Conservation (phyloP, 352 stramenopile species). For the Pythium myriotylum region DNA sequence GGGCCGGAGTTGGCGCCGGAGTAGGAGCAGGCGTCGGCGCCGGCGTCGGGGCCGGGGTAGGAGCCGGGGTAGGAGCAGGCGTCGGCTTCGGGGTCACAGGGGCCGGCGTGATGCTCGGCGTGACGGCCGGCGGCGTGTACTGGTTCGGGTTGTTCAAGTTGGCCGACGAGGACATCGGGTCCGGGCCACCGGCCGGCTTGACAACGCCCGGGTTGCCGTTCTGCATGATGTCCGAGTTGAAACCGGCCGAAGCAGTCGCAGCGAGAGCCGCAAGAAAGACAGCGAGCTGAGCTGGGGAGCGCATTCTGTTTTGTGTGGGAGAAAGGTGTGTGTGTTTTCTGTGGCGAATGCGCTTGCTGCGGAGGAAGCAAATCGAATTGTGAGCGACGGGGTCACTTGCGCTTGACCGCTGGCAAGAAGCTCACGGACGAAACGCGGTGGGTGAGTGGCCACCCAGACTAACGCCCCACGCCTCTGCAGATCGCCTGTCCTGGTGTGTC, state of each 20-base stretch:
- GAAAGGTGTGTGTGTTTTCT: constrained; percentile 2
- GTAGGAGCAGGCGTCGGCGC: neutral
- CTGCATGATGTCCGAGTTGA: constrained; percentile 21
- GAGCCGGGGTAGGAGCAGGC: neutral
- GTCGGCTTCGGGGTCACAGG: constrained; percentile 7
- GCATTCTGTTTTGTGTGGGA: constrained; percentile 19
- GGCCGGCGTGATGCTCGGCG: neutral
- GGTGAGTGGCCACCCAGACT: neutral
- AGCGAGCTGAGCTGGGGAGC: constrained; percentile 23
- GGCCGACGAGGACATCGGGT: constrained; percentile 3
- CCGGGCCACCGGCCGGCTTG: constrained; percentile 5
- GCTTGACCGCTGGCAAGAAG: neutral
- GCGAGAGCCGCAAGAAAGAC: constrained; percentile 16
- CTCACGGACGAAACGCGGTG: constrained; percentile 1
- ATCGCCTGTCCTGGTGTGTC: neutral
- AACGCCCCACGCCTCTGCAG: neutral
- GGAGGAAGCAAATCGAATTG: constrained; percentile 37
- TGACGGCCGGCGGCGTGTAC: constrained; percentile 4
- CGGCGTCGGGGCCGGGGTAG: neutral
- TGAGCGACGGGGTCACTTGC: constrained; percentile 12
- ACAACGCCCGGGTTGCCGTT: constrained; percentile 20
- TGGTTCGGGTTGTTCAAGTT: constrained; percentile 19
- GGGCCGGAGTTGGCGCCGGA: neutral
- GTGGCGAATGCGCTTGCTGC: constrained; percentile 15
- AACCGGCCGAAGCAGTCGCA: constrained; percentile 17